A percentile compares a stretch with the other conserved stretches of the same genome.
Evolutionary conservation across 208 protist species (phyloP).

Genomic region (Wallacemonas sp.): DNA sequence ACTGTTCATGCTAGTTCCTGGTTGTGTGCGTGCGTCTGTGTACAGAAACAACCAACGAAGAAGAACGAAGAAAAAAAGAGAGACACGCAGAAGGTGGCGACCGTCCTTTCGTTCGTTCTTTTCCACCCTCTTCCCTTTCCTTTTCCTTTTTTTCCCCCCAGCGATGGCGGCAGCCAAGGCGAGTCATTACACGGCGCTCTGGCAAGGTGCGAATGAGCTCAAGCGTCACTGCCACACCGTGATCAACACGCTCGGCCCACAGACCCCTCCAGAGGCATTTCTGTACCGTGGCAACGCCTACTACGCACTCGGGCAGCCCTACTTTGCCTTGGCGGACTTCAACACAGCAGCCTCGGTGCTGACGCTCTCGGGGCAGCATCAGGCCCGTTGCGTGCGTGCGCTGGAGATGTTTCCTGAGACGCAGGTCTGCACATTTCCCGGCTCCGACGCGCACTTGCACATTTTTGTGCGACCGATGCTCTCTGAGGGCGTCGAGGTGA

Average conservation of each 20-base stretch:
- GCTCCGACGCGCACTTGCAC: constrained; percentile 72
- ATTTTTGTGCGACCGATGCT: constrained; percentile 79
- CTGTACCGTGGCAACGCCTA: constrained; percentile 89
- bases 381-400: constrained; percentile 48
- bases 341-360: constrained; percentile 70
- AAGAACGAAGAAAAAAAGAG: background rate
- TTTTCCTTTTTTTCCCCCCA: constrained; percentile 7
- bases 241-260: constrained; percentile 77
- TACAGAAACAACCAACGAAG: background rate
- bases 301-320: constrained; percentile 77
- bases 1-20: background rate
- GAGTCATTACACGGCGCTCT: constrained; percentile 12
- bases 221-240: constrained; percentile 79
- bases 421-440: constrained; percentile 62
- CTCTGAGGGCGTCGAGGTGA: constrained; percentile 41
- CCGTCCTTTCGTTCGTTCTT: background rate
- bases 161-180: constrained; percentile 19
- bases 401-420: constrained; percentile 54
- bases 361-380: constrained; percentile 57
- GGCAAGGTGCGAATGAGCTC: constrained; percentile 48
- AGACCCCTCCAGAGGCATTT: constrained; percentile 79
- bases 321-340: constrained; percentile 87
- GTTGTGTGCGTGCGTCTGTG: constrained; percentile 5
- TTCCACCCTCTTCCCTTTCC: background rate
- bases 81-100: too few species aligned